phyloP scores from a whole-genome alignment of 192 early-diverging fungal genomes.

The Chytriomyces confervae region DNA sequence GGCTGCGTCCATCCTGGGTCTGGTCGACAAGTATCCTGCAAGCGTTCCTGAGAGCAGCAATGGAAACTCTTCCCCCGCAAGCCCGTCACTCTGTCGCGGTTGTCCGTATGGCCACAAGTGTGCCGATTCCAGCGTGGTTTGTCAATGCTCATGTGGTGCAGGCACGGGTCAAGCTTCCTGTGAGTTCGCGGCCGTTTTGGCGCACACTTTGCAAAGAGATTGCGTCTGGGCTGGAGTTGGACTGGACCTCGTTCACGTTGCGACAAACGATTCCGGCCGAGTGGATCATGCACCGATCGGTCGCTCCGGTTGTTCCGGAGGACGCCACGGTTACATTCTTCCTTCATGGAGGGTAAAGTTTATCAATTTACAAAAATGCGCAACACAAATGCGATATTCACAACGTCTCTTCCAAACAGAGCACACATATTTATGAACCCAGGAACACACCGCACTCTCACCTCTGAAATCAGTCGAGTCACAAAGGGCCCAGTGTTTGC shows the following conservation, averaged over 20 bases:
- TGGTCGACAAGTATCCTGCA: conserved; percentile 30
- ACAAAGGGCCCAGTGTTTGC: conserved; percentile 33
- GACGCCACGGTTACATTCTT: conserved; percentile 39
- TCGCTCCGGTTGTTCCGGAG: not conserved
- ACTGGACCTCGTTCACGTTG: not conserved
- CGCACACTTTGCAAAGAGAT: conserved; percentile 3
- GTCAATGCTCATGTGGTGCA: conserved; percentile 22
- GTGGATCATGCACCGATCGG: conserved; percentile 35
- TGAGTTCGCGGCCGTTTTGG: not conserved
- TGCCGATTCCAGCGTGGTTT: conserved; percentile 36
- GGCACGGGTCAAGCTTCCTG: conserved; percentile 1
- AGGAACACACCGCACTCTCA: conserved; percentile 43
- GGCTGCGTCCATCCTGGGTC: conserved; percentile 29
- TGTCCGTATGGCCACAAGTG: conserved; percentile 30
- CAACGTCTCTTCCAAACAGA: not conserved
- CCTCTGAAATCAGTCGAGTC: conserved; percentile 25
- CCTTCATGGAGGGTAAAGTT: conserved; percentile 45
- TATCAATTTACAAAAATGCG: not conserved
- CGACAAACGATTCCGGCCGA: conserved; percentile 11
- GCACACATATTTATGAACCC: conserved; percentile 52
- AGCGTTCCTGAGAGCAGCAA: conserved; percentile 13
- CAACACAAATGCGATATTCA: not conserved
- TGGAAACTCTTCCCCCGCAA: conserved; percentile 42
- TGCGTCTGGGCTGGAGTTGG: conserved; percentile 24
- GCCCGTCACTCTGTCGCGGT: conserved; percentile 45